These are phyloP conservation scores for Chlamydomonas sp. DNA, from an alignment of 139 green algal species.

Conservation along the genomic window DNA sequence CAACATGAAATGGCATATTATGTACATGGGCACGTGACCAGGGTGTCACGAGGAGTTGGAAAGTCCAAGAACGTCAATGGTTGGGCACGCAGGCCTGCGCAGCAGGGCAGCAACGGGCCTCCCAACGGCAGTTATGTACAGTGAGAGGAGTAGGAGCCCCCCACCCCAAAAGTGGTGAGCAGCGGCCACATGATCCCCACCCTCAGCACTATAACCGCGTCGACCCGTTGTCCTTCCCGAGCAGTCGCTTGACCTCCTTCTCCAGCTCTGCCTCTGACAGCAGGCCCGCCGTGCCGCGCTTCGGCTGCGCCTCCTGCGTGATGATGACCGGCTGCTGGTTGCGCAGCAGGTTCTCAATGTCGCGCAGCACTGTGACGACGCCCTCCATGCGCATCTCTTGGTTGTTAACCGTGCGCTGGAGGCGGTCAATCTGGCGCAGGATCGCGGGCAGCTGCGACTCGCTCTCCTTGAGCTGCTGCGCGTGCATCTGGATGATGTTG, in stretches of 20 bases:
- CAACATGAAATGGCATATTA: too few species aligned
- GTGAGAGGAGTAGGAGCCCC: too few species aligned
- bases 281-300: not conserved
- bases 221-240: slow-evolving; percentile 22
- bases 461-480: slow-evolving; percentile 26
- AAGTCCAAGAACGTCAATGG: too few species aligned
- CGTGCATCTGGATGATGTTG: slow-evolving; percentile 19
- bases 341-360: slow-evolving; percentile 47
- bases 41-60: too few species aligned
- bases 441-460: slow-evolving; percentile 37
- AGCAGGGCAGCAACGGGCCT: too few species aligned
- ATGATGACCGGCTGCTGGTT: slow-evolving; percentile 46
- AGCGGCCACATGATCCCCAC: too few species aligned
- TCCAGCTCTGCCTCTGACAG: slow-evolving; percentile 39
- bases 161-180: too few species aligned
- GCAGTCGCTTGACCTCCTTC: slow-evolving; percentile 40
- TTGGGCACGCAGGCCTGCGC: too few species aligned
- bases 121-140: too few species aligned
- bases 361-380: slow-evolving; percentile 36
- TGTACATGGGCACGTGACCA: too few species aligned
- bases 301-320: slow-evolving; percentile 27
- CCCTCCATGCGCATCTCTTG: slow-evolving; percentile 42
- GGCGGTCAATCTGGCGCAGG: slow-evolving; percentile 31
- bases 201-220: not conserved
- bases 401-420: slow-evolving; percentile 41